Base-by-base conservation (phyloP, 495 filamentous ascomycete species). In the Aspergillus funiculosus region DNA sequence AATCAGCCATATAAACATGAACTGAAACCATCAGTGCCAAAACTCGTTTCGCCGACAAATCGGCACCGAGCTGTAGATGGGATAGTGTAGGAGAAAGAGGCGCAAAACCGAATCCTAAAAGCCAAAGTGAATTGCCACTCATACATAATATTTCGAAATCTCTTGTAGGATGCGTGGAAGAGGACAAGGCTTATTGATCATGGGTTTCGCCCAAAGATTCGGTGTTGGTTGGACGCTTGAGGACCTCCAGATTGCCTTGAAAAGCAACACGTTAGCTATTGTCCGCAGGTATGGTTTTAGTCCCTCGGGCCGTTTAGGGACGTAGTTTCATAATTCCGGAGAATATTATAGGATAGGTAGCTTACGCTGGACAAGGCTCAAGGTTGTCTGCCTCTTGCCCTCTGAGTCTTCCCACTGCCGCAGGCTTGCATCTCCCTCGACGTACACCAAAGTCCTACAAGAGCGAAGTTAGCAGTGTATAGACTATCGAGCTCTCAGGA, bases 301-400 rank as follows among this genome's bases (percentile, higher is more conserved):
- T n/a, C n/a, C n/a, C n/a, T n/a, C n/a, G n/a, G n/a, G n/a, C n/a
- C n/a, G n/a, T n/a, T 45, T 45, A 15, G 7, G 20, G 31, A 7
- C 17, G 20, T 17, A 7, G 17, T 24, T 24, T 25, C 13, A 30
- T 24, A 20, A 34, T 13, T 4, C n/a, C 30, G 13, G n/a, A 34
- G 9, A 34, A 13, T 28, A 22, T 22, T 22, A 14, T 10, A 39
- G 13, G 26, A 42, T 19, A 9, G 72, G 25, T 27, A 27, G 25
- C 86, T 54, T 76, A 92, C 88, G 77, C 63, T 90, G 84, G 19
- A 80, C 62, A 53, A 95, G 72, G 63, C 69, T 87, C 48, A 94
- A 52, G 28, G 54, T 29, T 10, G 62, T 66, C 31, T 71, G 68
- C 36, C 61, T 64, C 59, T 77, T 78, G 55, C 86, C 86, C 13